A percentile compares a stretch with the other conserved stretches of the same genome.
phyloP scores from a whole-genome alignment of 1,284 basidiomycete species.

The Puccinia novopanici region DNA sequence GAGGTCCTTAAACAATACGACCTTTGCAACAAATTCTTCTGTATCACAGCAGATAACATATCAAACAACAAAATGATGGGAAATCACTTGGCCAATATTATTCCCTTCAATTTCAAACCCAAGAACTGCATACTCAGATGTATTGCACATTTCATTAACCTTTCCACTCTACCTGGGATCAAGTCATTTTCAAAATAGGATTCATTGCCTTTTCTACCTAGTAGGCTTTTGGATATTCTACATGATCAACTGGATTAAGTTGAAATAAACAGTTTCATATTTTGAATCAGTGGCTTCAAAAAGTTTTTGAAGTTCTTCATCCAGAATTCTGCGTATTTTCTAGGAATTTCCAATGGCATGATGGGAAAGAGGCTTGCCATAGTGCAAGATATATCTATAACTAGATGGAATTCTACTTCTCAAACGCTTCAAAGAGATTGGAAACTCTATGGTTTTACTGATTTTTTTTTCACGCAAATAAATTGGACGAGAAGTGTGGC shows the following conservation, averaged over 20 bases:
- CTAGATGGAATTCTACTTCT: constrained; percentile 6
- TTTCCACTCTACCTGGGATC: constrained; percentile 2
- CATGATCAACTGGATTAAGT: background rate
- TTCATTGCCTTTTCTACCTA: background rate
- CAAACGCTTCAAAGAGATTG: background rate
- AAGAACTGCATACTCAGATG: background rate
- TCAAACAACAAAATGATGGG: constrained; percentile 9
- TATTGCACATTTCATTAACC: constrained; percentile 1
- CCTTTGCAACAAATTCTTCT: background rate
- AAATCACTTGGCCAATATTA: background rate
- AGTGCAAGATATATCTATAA: background rate
- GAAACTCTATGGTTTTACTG: background rate
- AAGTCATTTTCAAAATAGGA: background rate
- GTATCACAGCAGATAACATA: background rate
- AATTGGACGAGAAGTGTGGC: background rate
- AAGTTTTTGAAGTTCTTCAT: background rate
- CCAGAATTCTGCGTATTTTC: background rate
- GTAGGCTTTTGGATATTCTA: background rate
- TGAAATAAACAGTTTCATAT: background rate
- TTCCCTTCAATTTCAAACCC: background rate
- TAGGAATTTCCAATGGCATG: background rate
- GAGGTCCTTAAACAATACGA: background rate
- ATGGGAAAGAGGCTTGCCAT: background rate
- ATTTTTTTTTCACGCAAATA: background rate
- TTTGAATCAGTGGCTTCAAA: background rate